A percentile compares a stretch with the other conserved stretches of the same genome.
These are phyloP conservation scores for Camellia sinensis DNA, from an alignment of 148 eudicot genomes.

Conservation along the genomic window DNA sequence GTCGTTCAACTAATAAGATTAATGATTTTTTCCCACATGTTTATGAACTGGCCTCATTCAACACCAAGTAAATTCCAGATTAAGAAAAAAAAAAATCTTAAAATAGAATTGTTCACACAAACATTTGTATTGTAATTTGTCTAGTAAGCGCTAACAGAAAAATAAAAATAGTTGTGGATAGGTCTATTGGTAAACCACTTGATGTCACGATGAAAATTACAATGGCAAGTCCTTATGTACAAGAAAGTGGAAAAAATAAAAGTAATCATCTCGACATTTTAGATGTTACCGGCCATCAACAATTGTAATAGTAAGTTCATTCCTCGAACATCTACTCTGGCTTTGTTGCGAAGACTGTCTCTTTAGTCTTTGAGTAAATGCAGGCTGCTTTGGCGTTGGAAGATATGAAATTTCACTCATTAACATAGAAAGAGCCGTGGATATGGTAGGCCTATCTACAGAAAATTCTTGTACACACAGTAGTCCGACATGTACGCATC, in stretches of 20 bases:
- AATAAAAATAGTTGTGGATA: too few relatives aligned
- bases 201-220: too few relatives aligned
- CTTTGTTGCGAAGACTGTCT: neutral
- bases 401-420: conserved; percentile 20
- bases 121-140: too few relatives aligned
- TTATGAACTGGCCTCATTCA: too few relatives aligned
- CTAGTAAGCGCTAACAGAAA: too few relatives aligned
- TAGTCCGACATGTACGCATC: conserved; percentile 18
- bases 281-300: neutral
- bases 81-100: too few relatives aligned
- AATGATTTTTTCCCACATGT: too few relatives aligned
- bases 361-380: conserved; percentile 14
- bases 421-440: conserved; percentile 34
- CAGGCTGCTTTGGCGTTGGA: conserved; percentile 31
- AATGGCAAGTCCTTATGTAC: neutral
- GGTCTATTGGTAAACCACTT: too few relatives aligned
- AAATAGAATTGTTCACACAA: too few relatives aligned
- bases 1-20: too few relatives aligned
- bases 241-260: neutral
- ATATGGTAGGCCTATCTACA: conserved; percentile 36
- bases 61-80: too few relatives aligned
- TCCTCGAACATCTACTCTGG: neutral
- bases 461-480: conserved; percentile 42
- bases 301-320: neutral
- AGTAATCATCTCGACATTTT: neutral